Conservation (phyloP, 495 filamentous ascomycete genomes). For the Achaetomiella virescens region DNA sequence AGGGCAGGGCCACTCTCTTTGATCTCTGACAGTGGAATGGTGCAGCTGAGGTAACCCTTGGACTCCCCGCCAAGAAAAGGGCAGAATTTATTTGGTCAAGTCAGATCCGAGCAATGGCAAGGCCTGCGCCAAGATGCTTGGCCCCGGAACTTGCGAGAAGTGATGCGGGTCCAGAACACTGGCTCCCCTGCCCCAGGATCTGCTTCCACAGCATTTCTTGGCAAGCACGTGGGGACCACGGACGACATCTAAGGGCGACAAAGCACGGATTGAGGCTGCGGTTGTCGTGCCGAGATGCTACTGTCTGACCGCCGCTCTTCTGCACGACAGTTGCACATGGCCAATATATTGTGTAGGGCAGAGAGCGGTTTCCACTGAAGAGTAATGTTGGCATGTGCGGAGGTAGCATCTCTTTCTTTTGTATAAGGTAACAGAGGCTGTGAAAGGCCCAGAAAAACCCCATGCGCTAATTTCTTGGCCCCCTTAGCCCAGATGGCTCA, state of each 20-base stretch:
- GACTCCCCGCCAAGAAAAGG: neutral
- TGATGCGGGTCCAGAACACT: conserved; percentile 2
- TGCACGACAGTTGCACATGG: neutral
- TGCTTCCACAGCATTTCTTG: neutral
- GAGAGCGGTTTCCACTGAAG: neutral
- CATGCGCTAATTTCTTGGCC: neutral
- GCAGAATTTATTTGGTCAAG: too few species aligned
- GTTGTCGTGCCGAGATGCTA: neutral
- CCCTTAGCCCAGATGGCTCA: neutral
- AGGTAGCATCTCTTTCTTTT: too few species aligned
- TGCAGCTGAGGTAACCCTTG: neutral
- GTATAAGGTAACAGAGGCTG: too few species aligned
- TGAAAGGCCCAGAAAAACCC: neutral
- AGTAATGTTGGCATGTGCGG: too few species aligned
- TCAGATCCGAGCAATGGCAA: neutral
- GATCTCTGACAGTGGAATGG: neutral
- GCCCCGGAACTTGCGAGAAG: neutral
- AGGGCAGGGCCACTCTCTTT: neutral
- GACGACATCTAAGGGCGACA: conserved; percentile 4
- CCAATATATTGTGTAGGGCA: neutral
- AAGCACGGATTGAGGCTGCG: neutral
- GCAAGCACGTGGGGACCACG: conserved; percentile 11
- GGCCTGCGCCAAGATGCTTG: conserved; percentile 7
- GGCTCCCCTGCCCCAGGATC: neutral
- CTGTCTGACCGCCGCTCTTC: neutral